Base-by-base conservation (phyloP, 768 basidiomycete species). In the Coprinellus micaceus region DNA sequence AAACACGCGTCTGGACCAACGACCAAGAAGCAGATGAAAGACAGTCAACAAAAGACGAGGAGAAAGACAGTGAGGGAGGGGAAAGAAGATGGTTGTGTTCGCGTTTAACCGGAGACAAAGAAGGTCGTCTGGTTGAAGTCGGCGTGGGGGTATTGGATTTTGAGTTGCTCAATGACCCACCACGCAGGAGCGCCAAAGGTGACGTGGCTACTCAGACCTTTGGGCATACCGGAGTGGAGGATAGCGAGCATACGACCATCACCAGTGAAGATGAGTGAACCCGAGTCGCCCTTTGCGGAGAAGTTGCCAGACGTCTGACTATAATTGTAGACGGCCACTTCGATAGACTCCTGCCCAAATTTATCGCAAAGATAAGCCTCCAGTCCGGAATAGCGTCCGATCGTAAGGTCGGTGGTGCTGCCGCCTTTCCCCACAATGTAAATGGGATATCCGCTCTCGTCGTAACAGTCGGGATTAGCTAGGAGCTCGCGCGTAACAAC, bases 71-170 rank as follows among this genome's bases (percentile, higher is more conserved):
- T 11, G 44, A 45, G 21, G 44, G 13, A 45, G 44, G 44, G 44
- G 44, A 45, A 24, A 45, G 44, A 45, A 24, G 9, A 37, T 37
- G 36, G 36, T 10, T 37, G 36, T 37, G 10, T 37, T 37, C 17
- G 36, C 36, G 43, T 19, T 44, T 21, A 44, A 21, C 22, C 47
- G 15, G 28, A 6, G 22, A 15, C 15, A n/a, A n/a, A n/a, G 4
- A 75, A 77, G 64, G 74, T 70, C 19, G 67, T 79, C 57, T 77
- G 75, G 26, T 83, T 63, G 22, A 71, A 73, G 60, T 84, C 81
- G n/a, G 85, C 71, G 57, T 74, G 74, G 24, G 83, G 85, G 64
- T 76, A 79, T 40, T 79, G 61, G 4, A 70, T 69, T 58, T 77
- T 74, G 4, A 80, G 77, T 61, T 77, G 77, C 81, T 81, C 82